Percentiles rank a stretch among this genome's conserved stretches.
Conservation (phyloP, 179 eudicot species). For the Corrigiola litoralis region DNA sequence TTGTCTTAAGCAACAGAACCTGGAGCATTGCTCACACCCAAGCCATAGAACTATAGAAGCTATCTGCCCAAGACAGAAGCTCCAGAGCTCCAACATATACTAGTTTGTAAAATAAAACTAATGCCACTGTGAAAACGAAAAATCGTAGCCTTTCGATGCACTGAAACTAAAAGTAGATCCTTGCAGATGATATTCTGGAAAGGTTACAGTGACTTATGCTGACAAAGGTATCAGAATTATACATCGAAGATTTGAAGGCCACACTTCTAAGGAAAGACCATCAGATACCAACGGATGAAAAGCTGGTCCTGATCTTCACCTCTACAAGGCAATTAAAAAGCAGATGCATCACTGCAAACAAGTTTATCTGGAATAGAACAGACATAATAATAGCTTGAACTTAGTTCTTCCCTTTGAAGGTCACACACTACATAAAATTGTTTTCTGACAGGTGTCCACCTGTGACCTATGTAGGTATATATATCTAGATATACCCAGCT, state of each 20-base stretch:
- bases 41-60: background rate
- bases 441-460: background rate
- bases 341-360: background rate
- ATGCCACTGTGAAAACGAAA: background rate
- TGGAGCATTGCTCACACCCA: background rate
- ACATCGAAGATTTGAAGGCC: constrained; percentile 13
- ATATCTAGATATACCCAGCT: too few relatives aligned
- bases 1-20: background rate
- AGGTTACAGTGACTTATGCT: background rate
- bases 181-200: background rate
- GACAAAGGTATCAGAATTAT: background rate
- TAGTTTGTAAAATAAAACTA: background rate
- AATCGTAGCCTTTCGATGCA: background rate
- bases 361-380: background rate
- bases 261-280: background rate
- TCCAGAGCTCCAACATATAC: background rate
- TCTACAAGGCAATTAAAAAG: background rate
- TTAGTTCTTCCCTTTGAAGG: background rate
- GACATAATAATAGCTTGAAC: background rate
- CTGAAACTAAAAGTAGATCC: background rate
- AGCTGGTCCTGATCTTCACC: background rate
- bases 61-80: background rate
- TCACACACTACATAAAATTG: background rate
- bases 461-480: too few relatives aligned
- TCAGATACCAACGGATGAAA: background rate